Evolutionary conservation across 352 stramenopile genomes (phyloP).

Genomic region (Poterioochromonas sp.): DNA sequence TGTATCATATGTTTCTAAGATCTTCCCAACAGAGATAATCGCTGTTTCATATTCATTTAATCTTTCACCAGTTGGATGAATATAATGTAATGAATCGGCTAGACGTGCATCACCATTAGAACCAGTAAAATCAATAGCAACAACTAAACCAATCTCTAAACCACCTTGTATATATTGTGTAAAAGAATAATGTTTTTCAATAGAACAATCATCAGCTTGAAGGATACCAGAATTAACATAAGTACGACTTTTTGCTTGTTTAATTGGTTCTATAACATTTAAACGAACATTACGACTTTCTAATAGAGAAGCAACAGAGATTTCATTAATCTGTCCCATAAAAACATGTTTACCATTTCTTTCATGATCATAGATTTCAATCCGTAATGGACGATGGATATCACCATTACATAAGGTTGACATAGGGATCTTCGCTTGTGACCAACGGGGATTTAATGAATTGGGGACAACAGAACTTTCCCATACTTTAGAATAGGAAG

Average conservation of each 20-base stretch:
- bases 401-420: conserved; percentile 60
- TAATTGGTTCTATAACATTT: not conserved
- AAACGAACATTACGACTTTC: conserved; percentile 49
- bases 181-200: conserved; percentile 26
- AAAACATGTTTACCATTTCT: conserved; percentile 57
- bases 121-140: conserved; percentile 68
- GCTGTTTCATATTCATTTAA: not conserved
- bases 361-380: conserved; percentile 72
- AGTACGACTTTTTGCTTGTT: not conserved
- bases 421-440: conserved; percentile 53
- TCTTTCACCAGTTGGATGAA: not conserved
- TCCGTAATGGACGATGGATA: conserved; percentile 51
- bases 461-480: conserved; percentile 62
- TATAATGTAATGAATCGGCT: conserved; percentile 45
- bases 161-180: not conserved
- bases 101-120: conserved; percentile 56
- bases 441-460: conserved; percentile 61
- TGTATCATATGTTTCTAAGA: conserved; percentile 45
- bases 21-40: not conserved
- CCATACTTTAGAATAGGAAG: conserved; percentile 52
- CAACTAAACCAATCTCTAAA: conserved; percentile 68
- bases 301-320: conserved; percentile 56
- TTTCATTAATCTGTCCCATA: conserved; percentile 58
- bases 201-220: not conserved
- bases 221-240: not conserved